A percentile compares a stretch with the other conserved stretches of the same genome.
Conservation (phyloP, 2,329 filamentous ascomycete genomes). For the Phialophora tarda region DNA sequence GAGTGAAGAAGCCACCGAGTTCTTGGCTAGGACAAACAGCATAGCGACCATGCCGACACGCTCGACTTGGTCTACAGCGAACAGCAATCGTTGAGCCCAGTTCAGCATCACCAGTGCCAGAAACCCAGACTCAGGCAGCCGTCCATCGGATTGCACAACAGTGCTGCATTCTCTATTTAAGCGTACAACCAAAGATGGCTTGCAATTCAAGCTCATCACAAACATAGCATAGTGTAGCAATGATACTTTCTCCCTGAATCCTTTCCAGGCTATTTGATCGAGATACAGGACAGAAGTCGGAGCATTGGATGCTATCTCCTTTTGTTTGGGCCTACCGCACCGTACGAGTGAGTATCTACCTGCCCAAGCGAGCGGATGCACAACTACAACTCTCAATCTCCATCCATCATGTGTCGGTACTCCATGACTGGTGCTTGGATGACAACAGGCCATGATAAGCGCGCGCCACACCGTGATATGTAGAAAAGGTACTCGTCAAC, state of each 20-base stretch:
- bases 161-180: neutral
- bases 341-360: too few relatives aligned
- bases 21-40: neutral
- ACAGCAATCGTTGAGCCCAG: neutral
- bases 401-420: too few relatives aligned
- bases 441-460: too few relatives aligned
- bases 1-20: neutral
- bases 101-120: neutral
- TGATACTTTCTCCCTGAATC: neutral
- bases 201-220: neutral
- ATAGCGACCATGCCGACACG: neutral
- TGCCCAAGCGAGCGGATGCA: too few relatives aligned
- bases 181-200: neutral
- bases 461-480: too few relatives aligned
- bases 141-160: neutral
- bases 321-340: too few relatives aligned
- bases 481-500: too few relatives aligned
- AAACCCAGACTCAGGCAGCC: neutral
- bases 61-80: neutral
- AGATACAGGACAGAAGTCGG: too few relatives aligned
- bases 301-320: too few relatives aligned
- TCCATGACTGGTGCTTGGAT: too few relatives aligned
- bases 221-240: neutral
- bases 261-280: too few relatives aligned
- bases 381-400: too few relatives aligned